Evolutionary conservation across 176 grass and related monocot genomes (phyloP), one percentile per base, ranked within the genome.

Genomic region (Carex cristatella): DNA sequence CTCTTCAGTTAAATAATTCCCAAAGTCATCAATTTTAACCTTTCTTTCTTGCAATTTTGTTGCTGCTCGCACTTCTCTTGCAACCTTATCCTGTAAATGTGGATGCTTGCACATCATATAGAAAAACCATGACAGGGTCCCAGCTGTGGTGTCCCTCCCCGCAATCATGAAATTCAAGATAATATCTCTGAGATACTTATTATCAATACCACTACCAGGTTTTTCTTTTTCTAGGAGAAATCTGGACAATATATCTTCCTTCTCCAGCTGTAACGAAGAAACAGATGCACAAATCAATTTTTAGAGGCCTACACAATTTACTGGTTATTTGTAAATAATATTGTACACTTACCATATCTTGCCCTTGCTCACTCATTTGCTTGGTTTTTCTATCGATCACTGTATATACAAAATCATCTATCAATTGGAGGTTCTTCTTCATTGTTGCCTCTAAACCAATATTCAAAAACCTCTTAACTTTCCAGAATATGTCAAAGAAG

Each of bases 71-170:
- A 96, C 86, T 75, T 93, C 94, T 81, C 38, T 89, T 77, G 27
- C 82, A 60, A 92, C 8, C 87, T 90, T 94, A 14, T 97, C 88
- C 81, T 94, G 88, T 71, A 92, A 37, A 33, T 80, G 51, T 9
- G 91, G 88, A 85, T 94, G 89, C 79, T 89, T 92, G 72, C 91
- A 94, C 2, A 97, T 56, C 90, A 97, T 89, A 60, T 89, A 97
- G 30, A 97, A 85, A 81, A 97, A 86, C 94, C 91, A 97, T 11
- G 94, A 86, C 4, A 94, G 94, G 30, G 89, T 91, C 53, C 86
- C 84, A 10, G 83, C 94, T 0, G 91, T 93, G 15, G 89, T 94
- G 84, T 97, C 94, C 87, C 85, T 94, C 23, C 94, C 91, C 3
- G 94, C 94, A 1, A 94, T 89, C 28, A 94, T 54, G 79, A 97